Evolutionary conservation across 352 stramenopile species (phyloP), one percentile per base, ranked within the genome.

Genomic region (Phytophthora hibernalis): DNA sequence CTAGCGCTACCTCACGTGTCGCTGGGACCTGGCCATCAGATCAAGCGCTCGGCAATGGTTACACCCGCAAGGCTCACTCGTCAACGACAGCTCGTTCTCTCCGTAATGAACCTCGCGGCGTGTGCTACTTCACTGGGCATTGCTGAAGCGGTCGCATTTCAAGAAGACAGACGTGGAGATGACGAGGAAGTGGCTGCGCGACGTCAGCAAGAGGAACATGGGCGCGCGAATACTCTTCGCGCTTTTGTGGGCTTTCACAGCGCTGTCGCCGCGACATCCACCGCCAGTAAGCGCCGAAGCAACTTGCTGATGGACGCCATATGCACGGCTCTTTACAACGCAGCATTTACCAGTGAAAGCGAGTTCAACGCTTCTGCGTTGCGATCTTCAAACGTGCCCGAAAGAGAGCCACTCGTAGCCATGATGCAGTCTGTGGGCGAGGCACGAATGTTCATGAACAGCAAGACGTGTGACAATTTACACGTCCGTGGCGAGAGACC

Each of bases 161-260:
- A 63, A 21, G 54, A 72, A 24, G 57, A 52, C 3, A 16, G 30
- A 5, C 33, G 30, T 50, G 59, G 51, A 47, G 37, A 28, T n/a
- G 37, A 58, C 4, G 53, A 53, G 6, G 35, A 72, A 11, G 31
- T 47, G 15, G 50, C 71, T 33, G 49, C 37, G 12, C 67, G 68
- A 20, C 68, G 67, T 24, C 51, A 70, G 3, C 65, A 74, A 9
- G 70, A 88, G 16, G 77, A 90, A 20, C 70, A 80, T 12, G 53
- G 79, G 33, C 57, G 70, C 11, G 82, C 82, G 9, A 89, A 90
- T 60, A 86, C 84, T 0, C 69, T 95, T 18, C 84, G 86, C 18
- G 82, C 84, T 1, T 87, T 91, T 57, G 80, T 91, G 7, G 84
- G 86, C 0, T 95, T 81, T 66, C 74, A 91, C 44, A 93, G 83